Base-by-base conservation (phyloP, 1,284 basidiomycete genomes). In the Rhodotorula sp. region DNA sequence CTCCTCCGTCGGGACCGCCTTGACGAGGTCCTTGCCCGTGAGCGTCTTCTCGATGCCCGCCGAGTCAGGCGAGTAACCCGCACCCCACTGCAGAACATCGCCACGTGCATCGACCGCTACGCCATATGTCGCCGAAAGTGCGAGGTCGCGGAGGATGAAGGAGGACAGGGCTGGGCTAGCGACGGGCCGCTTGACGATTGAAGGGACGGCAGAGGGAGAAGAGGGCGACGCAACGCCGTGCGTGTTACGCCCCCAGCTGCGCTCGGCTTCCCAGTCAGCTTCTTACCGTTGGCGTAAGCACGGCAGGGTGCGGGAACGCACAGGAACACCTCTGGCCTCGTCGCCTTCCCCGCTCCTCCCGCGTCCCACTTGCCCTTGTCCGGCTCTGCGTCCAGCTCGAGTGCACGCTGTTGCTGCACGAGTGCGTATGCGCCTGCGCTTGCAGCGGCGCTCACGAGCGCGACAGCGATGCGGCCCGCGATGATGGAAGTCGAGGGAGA, bases 41-140 rank as follows among this genome's bases (percentile, higher is more conserved):
- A 94, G 80, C n/a, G 86, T 89, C 57, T 48, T 82, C 82, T 57
- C 88, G 85, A 69, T 82, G 78, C 36, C 78, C 75, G 46, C 67
- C 65, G 78, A n/a, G 25, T 71, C 70, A 76, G 55, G 61, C 74
- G 71, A 19, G 46, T 87, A 91, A 2, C 86, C 88, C 58, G 85
- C 84, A 0, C 92, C 92, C 93, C 92, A 95, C 79, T 94, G 91
- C 81, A 93, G 92, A 2, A 93, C 87, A 78, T 98, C 91, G 36
- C 95, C 95, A 55, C 86, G 85, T 5, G 88, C 89, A 80, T 95
- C 92, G n/a, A 94, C 87, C 72, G 89, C 91, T 7, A 69, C 67
- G 51, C 73, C 92, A 76, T 93, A 90, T 57, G 84, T 85, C 76
- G 88, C 86, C 56, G 91, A 88, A 29, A 95, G 82, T 12, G 86